Evolutionary conservation across 345 rosid species (phyloP).

Genomic region (Limnanthes douglasii): DNA sequence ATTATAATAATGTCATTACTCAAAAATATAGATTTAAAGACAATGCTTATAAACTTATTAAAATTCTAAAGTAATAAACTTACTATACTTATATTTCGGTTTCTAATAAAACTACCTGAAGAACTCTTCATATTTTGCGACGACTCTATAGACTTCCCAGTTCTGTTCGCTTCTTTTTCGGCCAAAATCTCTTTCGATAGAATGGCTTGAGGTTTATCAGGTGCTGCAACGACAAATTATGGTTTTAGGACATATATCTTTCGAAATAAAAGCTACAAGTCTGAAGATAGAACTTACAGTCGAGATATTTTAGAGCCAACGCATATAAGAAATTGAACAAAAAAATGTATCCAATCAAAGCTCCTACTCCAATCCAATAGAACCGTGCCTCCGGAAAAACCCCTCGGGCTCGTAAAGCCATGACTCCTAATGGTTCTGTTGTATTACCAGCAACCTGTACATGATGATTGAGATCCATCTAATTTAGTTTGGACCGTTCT

Average conservation of each 20-base stretch:
- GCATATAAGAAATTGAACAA: slow-evolving; percentile 39
- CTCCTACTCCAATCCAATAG: slow-evolving; percentile 62
- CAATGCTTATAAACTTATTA: too few species aligned
- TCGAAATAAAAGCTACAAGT: background rate
- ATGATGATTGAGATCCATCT: too few species aligned
- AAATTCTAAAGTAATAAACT: too few species aligned
- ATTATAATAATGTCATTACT: slow-evolving; percentile 14
- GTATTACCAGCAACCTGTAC: slow-evolving; percentile 27
- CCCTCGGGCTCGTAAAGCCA: slow-evolving; percentile 28
- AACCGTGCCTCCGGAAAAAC: slow-evolving; percentile 37
- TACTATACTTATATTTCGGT: too few species aligned
- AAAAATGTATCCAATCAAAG: slow-evolving; percentile 26
- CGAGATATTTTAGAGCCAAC: slow-evolving; percentile 34
- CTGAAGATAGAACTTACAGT: slow-evolving; percentile 26
- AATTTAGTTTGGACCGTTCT: too few species aligned
- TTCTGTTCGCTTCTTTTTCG: slow-evolving; percentile 29
- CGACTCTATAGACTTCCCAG: slow-evolving; percentile 19
- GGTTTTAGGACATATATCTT: background rate
- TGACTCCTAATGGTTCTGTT: slow-evolving; percentile 41
- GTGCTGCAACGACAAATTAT: slow-evolving; percentile 33
- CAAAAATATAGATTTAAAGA: too few species aligned
- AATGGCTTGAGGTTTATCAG: slow-evolving; percentile 41
- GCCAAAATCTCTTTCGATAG: slow-evolving; percentile 29
- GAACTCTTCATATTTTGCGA: slow-evolving; percentile 14
- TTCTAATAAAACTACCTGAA: too few species aligned